phyloP scores from a whole-genome alignment of 73 alveolate genomes.

The Durusdinium trenchii region DNA sequence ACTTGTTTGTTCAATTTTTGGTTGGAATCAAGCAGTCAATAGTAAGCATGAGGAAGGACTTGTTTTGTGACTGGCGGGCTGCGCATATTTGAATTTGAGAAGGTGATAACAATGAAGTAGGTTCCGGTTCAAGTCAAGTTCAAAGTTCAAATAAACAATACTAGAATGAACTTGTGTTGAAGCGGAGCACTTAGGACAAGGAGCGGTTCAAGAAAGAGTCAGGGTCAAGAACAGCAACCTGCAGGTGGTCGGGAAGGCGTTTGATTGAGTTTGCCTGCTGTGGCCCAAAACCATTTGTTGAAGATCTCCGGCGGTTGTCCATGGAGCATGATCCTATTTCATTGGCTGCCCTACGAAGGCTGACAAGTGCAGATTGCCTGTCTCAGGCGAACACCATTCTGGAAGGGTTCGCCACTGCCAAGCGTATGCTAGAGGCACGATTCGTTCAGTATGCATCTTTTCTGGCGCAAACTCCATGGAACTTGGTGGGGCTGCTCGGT shows the following conservation, averaged over 20 bases:
- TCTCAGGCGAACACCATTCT: background rate
- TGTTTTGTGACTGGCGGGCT: too few relatives aligned
- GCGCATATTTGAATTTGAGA: too few relatives aligned
- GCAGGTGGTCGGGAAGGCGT: slow-evolving; percentile 41
- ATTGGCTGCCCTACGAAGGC: background rate
- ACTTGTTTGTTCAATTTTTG: too few relatives aligned
- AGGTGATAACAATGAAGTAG: too few relatives aligned
- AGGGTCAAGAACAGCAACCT: background rate
- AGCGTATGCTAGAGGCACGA: slow-evolving; percentile 43
- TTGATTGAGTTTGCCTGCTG: slow-evolving; percentile 4
- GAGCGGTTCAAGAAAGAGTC: background rate
- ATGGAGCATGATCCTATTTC: background rate
- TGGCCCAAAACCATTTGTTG: background rate
- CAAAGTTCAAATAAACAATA: too few relatives aligned
- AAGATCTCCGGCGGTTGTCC: background rate
- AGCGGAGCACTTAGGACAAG: background rate
- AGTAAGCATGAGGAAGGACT: too few relatives aligned
- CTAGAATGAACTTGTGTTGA: too few relatives aligned
- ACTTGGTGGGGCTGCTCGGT: background rate
- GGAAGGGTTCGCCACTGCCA: slow-evolving; percentile 58
- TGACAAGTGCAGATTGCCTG: background rate
- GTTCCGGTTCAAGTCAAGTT: too few relatives aligned
- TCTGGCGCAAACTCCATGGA: slow-evolving; percentile 23
- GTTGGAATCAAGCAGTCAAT: too few relatives aligned
- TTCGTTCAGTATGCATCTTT: background rate